Percentiles rank a stretch among this genome's conserved stretches.
These are phyloP conservation scores for Penicillium brevicompactum DNA, from an alignment of 2,329 filamentous ascomycete species.

Conservation along the genomic window DNA sequence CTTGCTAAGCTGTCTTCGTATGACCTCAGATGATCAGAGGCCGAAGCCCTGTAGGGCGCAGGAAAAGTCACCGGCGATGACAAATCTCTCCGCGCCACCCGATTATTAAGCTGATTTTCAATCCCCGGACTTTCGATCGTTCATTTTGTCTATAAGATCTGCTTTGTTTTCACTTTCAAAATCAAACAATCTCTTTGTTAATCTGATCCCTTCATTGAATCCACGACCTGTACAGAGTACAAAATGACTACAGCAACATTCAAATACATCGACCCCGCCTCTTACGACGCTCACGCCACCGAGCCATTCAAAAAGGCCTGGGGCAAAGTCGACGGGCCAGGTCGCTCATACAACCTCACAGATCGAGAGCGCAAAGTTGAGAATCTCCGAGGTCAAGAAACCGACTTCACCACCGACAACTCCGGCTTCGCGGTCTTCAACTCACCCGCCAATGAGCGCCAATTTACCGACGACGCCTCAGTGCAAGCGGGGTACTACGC, in stretches of 20 bases:
- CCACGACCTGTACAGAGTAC: conserved; percentile 22
- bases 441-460: conserved; percentile 55
- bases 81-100: not conserved
- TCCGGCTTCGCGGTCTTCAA: conserved; percentile 61
- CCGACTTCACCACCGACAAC: conserved; percentile 58
- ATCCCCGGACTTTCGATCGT: not conserved
- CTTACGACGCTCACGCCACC: conserved; percentile 43
- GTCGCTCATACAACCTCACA: conserved; percentile 54
- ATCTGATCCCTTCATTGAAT: no score
- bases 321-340: conserved; percentile 65
- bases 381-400: conserved; percentile 56
- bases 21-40: no score
- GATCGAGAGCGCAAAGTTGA: conserved; percentile 53
- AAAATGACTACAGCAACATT: conserved; percentile 62
- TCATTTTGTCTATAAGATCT: not conserved
- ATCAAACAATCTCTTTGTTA: no score
- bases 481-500: conserved; percentile 62
- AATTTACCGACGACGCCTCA: conserved; percentile 58
- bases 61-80: not conserved
- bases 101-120: not conserved
- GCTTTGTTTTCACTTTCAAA: not conserved
- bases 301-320: conserved; percentile 55
- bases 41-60: not conserved
- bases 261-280: conserved; percentile 61
- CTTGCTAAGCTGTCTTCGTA: no score